Evolutionary conservation across 345 rosid genomes (phyloP).

Genomic region (Linum lewisii): DNA sequence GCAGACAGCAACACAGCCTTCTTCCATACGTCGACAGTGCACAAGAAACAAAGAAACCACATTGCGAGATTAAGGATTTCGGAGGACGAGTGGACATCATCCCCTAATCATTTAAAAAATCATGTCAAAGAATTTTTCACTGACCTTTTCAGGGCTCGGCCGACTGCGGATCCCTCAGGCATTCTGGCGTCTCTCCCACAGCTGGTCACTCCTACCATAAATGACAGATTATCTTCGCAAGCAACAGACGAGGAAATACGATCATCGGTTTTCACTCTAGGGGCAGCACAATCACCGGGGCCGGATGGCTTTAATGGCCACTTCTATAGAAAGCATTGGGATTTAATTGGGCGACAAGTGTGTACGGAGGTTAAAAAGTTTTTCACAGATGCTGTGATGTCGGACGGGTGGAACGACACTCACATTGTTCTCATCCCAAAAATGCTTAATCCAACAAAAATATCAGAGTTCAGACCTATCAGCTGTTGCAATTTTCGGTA

Average conservation of each 20-base stretch:
- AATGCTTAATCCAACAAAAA: not conserved
- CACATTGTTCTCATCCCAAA: not conserved
- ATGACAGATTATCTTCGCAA: no score
- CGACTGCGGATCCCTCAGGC: no score
- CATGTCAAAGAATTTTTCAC: no score
- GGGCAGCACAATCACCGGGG: not conserved
- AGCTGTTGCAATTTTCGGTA: not conserved
- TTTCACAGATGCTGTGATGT: not conserved
- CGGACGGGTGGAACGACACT: not conserved
- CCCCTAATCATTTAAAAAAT: not conserved
- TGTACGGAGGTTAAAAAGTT: not conserved
- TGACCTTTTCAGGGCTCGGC: no score
- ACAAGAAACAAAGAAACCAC: no score
- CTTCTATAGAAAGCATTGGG: no score
- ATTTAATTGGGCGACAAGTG: not conserved
- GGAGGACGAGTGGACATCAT: not conserved
- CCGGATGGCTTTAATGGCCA: no score
- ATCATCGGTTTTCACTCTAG: no score
- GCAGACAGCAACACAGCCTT: not conserved
- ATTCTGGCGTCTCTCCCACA: no score
- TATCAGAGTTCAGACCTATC: not conserved
- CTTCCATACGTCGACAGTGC: not conserved
- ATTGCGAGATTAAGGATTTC: not conserved
- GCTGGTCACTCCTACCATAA: no score
- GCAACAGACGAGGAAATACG: no score